Base-by-base conservation (phyloP, 345 rosid species). In the Streptanthus diversifolius region DNA sequence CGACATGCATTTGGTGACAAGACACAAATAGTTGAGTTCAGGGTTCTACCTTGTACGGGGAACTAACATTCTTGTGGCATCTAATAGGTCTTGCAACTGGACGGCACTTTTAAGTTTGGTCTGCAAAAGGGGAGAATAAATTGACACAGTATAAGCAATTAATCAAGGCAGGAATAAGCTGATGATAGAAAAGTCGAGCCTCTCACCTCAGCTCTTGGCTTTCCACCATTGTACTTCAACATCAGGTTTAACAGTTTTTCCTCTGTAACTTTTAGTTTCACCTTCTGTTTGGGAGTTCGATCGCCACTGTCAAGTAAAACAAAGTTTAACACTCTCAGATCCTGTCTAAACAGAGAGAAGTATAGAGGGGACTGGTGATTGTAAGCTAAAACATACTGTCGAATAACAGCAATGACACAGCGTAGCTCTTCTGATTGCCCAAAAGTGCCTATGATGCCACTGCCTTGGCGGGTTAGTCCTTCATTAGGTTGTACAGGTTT, bases 251-350 rank as follows among this genome's bases (percentile, higher is more conserved):
- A 77, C 56, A 95, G 85, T 64, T 87, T 95, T 82, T 95, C 98
- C 85, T 95, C 99, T 0, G 99, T 92, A 58, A 95, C 98, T 83
- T 86, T 95, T 84, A 95, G 81, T 82, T 95, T 95, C 76, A 95
- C 99, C 83, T 95, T 95, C 81, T 95, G 99, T 83, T 95, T 95
- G 74, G 99, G 96, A 81, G 99, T 95, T 85, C 99, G 83, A 83
- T 95, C 99, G 65, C 99, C 99, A 76, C 99, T 95, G 85, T 41
- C 53, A 74, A 73, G 22, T 54, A 52, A 68, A 66, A 63, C 1
- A 67, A 18, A 52, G 32, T 57, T 36, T 37, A 69, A 27, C 19
- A 54, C 36, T 58, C 35, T 35, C 51, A 64, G 29, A 56, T 48
- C 72, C 53, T 47, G n/a, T 39, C 59, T 54, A 53, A 73, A 45